Conservation (phyloP, 208 protist species). For the Acanthamoeba culbertsoni region DNA sequence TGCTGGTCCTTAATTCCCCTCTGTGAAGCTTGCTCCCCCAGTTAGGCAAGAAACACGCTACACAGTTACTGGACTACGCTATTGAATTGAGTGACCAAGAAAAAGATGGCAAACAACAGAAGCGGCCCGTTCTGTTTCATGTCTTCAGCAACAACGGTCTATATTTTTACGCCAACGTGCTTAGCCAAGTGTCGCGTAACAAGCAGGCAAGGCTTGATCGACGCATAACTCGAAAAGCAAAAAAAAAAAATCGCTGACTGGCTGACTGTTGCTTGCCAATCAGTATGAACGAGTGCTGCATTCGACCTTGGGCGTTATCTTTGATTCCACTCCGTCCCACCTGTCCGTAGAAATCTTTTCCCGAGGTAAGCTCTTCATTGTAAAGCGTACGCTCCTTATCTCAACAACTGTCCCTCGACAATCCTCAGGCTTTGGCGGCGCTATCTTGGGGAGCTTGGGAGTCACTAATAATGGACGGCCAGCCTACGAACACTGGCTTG, state of each 20-base stretch:
- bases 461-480: neutral
- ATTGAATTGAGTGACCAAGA: neutral
- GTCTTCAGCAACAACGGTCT: constrained; percentile 42
- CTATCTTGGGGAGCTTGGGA: neutral
- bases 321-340: constrained; percentile 1
- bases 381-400: neutral
- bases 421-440: neutral
- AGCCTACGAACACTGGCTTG: neutral
- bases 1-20: neutral
- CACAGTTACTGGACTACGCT: neutral
- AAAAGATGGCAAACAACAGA: neutral
- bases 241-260: too few relatives aligned
- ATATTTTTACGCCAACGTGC: constrained; percentile 26
- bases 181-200: neutral
- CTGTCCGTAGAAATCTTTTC: constrained; percentile 26
- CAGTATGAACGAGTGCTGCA: neutral
- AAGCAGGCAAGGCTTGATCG: neutral
- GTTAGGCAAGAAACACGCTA: neutral
- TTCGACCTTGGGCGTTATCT: neutral
- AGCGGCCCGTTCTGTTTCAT: neutral
- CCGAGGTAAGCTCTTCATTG: neutral
- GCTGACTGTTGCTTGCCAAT: too few relatives aligned
- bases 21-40: neutral
- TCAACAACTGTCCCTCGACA: neutral
- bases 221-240: neutral